Evolutionary conservation across 192 early-diverging fungal genomes (phyloP), one percentile per base, ranked within the genome.

Genomic region (Gamsiella multidivaricata): DNA sequence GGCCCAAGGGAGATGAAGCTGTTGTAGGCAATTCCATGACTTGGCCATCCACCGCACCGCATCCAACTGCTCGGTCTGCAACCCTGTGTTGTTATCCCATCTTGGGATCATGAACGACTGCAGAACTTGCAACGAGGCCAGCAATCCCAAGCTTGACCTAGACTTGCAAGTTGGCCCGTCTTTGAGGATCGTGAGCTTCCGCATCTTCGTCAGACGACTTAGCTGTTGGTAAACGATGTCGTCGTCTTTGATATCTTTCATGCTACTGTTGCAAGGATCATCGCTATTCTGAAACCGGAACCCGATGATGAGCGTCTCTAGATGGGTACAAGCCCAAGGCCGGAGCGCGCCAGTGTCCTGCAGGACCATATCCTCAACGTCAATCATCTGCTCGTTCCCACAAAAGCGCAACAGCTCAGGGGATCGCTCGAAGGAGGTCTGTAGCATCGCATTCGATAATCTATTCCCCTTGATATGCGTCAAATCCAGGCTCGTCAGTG

Each of bases 401-500:
- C 32, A 31, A 33, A 62, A 62, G 36, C 51, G 61, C n/a, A 62
- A 22, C 3, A 62, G 32, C 3, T 15, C 33, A 5, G 47, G 6
- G 5, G 43, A 62, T 8, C 11, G 3, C 31, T 62, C 61, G 17
- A 62, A 22, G 28, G 51, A 62, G 17, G 12, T 26, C 20, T 51
- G 61, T 5, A 62, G 32, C 15, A 51, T 9, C 18, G 17, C 1
- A 15, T 47, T 62, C 18, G 61, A 62, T 5, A 50, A 23, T 0
- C 46, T 26, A 22, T 33, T 42, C 11, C 46, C 61, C 23, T 62
- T 62, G 18, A 62, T 14, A 33, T 62, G 18, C 31, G 18, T 9
- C 15, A 62, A 14, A 23, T 62, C 61, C 6, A 62, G 47, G 37
- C 61, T 51, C 11, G 61, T 62, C 46, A 62, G 26, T 11, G 56